phyloP scores from a whole-genome alignment of 2,329 filamentous ascomycete genomes.

The Aspergillus fijiensis region DNA sequence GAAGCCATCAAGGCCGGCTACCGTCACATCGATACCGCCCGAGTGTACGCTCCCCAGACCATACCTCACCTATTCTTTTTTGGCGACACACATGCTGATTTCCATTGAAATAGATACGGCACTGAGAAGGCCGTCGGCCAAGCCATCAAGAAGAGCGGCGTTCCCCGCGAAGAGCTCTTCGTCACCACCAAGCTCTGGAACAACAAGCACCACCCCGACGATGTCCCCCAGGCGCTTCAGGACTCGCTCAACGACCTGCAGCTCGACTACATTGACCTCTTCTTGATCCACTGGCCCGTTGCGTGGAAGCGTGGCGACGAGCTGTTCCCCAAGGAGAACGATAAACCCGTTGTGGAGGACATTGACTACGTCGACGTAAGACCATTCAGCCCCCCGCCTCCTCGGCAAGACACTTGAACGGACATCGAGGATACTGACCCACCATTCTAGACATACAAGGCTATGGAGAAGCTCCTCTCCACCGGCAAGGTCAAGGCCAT shows the following conservation, averaged over 20 bases:
- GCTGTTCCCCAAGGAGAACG: slow-evolving; percentile 48
- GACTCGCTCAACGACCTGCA: slow-evolving; percentile 62
- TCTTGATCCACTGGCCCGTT: slow-evolving; percentile 66
- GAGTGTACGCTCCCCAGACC: slow-evolving; percentile 34
- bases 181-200: slow-evolving; percentile 69
- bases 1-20: slow-evolving; percentile 54
- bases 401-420: neutral
- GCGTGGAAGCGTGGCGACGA: slow-evolving; percentile 53
- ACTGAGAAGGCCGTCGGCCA: slow-evolving; percentile 67
- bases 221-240: slow-evolving; percentile 61
- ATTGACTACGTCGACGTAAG: slow-evolving; percentile 52
- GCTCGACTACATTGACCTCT: slow-evolving; percentile 68
- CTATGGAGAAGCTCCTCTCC: slow-evolving; percentile 46
- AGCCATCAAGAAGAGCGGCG: slow-evolving; percentile 62
- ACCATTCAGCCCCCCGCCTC: neutral
- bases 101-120: slow-evolving; percentile 46
- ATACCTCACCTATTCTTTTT: too few relatives aligned
- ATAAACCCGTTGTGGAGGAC: slow-evolving; percentile 44
- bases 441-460: slow-evolving; percentile 47
- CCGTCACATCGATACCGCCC: slow-evolving; percentile 55
- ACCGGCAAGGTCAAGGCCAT: slow-evolving; percentile 51
- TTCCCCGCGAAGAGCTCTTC: slow-evolving; percentile 65
- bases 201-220: slow-evolving; percentile 60
- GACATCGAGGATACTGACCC: neutral
- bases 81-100: neutral